phyloP scores from a whole-genome alignment of 495 filamentous ascomycete genomes.

The Aspergillus hancockii region DNA sequence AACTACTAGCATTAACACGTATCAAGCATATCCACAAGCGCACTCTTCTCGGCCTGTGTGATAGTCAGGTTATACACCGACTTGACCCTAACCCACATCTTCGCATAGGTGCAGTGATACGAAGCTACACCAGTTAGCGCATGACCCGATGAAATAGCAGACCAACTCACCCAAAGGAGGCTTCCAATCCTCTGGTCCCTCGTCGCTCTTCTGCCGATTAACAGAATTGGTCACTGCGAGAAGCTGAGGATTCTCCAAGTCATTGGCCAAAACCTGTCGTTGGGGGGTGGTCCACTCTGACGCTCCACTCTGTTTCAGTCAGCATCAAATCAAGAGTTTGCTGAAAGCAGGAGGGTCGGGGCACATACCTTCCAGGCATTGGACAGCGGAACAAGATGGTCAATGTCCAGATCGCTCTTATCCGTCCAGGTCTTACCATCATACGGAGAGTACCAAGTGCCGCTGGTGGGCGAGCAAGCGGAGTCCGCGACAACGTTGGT shows the following conservation, averaged over 20 bases:
- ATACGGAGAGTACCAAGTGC: slow-evolving; percentile 65
- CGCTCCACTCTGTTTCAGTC: slow-evolving; percentile 38
- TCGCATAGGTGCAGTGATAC: slow-evolving; percentile 76
- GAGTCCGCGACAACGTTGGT: slow-evolving; percentile 48
- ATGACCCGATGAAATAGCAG: neutral
- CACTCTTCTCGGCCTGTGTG: slow-evolving; percentile 61
- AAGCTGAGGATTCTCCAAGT: slow-evolving; percentile 67
- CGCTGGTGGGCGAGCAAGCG: slow-evolving; percentile 57
- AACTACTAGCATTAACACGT: slow-evolving; percentile 53
- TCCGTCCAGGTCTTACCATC: slow-evolving; percentile 69
- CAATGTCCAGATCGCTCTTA: slow-evolving; percentile 69
- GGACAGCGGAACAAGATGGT: slow-evolving; percentile 73
- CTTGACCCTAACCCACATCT: slow-evolving; percentile 73
- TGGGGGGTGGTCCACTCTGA: slow-evolving; percentile 57
- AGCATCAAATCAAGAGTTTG: neutral
- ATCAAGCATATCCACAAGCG: slow-evolving; percentile 62
- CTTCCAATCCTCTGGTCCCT: slow-evolving; percentile 72
- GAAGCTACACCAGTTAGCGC: slow-evolving; percentile 32
- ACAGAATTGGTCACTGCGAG: slow-evolving; percentile 74
- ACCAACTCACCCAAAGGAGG: slow-evolving; percentile 55
- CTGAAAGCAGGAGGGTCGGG: neutral
- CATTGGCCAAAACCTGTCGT: slow-evolving; percentile 70
- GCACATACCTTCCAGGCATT: slow-evolving; percentile 67
- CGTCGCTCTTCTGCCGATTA: slow-evolving; percentile 69
- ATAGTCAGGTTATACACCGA: slow-evolving; percentile 58